phyloP scores from a whole-genome alignment of 78 protist genomes.

The Tieghemostelium lacteum region DNA sequence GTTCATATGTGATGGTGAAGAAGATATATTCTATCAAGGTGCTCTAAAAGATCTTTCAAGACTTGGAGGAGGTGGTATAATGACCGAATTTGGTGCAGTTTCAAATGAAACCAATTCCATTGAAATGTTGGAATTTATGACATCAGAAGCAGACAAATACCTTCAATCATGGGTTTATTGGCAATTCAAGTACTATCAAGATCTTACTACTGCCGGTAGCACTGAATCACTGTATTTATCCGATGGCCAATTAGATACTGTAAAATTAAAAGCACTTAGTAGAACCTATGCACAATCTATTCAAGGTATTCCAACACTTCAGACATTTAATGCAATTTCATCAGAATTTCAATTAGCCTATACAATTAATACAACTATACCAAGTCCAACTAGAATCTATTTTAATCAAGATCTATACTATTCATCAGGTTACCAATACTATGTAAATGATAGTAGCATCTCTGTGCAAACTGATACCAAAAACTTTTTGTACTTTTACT shows the following conservation, averaged over 20 bases:
- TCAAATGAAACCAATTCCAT: constrained; percentile 19
- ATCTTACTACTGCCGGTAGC: constrained; percentile 78
- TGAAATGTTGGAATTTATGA: constrained; percentile 37
- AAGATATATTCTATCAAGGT: constrained; percentile 9
- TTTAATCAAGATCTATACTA: constrained; percentile 43
- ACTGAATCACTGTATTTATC: constrained; percentile 56
- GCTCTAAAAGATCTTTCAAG: constrained; percentile 52
- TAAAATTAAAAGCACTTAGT: constrained; percentile 61
- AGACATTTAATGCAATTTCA: constrained; percentile 16
- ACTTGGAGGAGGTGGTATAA: constrained; percentile 76
- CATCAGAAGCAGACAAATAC: constrained; percentile 52
- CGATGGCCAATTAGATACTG: constrained; percentile 49
- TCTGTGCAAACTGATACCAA: too few species aligned
- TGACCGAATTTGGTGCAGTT: constrained; percentile 87
- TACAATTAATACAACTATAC: constrained; percentile 20
- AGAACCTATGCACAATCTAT: constrained; percentile 81
- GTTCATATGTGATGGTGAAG: constrained; percentile 43
- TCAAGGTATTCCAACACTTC: constrained; percentile 64
- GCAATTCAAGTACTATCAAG: constrained; percentile 83
- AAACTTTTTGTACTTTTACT: too few species aligned
- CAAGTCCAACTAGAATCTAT: constrained; percentile 52
- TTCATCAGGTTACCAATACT: constrained; percentile 72
- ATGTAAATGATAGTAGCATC: too few species aligned
- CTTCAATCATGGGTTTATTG: constrained; percentile 75
- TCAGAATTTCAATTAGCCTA: constrained; percentile 15